These are phyloP conservation scores for Ogataea allantospora DNA, from an alignment of 805 yeast species.

Conservation along the genomic window DNA sequence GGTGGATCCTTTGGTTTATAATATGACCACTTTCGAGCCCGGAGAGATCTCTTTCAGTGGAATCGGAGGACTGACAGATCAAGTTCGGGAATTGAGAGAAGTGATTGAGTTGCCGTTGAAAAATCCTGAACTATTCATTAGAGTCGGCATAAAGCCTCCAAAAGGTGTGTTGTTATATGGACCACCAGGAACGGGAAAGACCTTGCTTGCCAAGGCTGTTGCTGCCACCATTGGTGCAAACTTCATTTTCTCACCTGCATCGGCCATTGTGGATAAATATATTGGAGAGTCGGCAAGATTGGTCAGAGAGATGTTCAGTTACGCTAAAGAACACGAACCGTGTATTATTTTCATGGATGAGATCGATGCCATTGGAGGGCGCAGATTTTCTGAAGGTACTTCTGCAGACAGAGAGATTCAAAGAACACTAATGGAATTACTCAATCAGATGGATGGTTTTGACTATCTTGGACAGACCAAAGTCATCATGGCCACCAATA, in stretches of 20 bases:
- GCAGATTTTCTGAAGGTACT: conserved; percentile 96
- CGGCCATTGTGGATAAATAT: conserved; percentile 96
- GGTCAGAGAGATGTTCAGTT: conserved; percentile 96
- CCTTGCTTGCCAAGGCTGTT: conserved; percentile 93
- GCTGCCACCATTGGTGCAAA: conserved; percentile 99
- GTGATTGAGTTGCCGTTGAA: conserved; percentile 96
- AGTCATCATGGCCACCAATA: conserved; percentile 98
- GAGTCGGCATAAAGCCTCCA: conserved; percentile 99
- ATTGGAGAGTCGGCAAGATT: conserved; percentile 97
- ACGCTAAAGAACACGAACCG: conserved; percentile 97
- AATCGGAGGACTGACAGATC: conserved; percentile 95
- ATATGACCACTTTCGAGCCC: conserved; percentile 98
- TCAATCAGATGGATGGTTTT: conserved; percentile 98
- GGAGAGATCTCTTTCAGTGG: conserved; percentile 94
- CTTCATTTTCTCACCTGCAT: conserved; percentile 96
- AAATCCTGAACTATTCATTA: conserved; percentile 90
- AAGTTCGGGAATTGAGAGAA: conserved; percentile 93
- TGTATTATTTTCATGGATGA: conserved; percentile 99
- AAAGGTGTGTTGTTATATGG: conserved; percentile 96
- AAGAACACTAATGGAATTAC: conserved; percentile 93
- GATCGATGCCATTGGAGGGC: conserved; percentile 98
- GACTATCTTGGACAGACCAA: conserved; percentile 95
- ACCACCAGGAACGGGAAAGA: conserved; percentile 98
- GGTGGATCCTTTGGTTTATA: conserved; percentile 96
- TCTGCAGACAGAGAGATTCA: conserved; percentile 98